phyloP scores from a whole-genome alignment of 208 protist species.

The Trypanosoma cruzi region DNA sequence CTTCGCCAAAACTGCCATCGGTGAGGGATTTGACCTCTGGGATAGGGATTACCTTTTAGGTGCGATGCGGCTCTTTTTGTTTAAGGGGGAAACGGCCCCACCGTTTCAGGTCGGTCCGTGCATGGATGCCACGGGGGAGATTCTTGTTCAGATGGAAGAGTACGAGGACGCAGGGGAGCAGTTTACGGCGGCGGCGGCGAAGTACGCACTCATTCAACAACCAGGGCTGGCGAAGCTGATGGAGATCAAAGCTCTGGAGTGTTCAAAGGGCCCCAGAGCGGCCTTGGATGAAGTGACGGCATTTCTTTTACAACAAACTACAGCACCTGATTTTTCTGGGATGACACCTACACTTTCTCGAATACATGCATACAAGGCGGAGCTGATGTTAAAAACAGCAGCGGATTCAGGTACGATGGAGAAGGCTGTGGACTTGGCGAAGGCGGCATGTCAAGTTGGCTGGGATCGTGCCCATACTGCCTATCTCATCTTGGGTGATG shows the following conservation, averaged over 20 bases:
- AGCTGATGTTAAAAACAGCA: slow-evolving; percentile 56
- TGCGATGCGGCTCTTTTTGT: slow-evolving; percentile 87
- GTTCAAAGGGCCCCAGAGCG: slow-evolving; percentile 46
- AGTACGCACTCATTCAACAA: slow-evolving; percentile 86
- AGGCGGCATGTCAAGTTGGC: slow-evolving; percentile 42
- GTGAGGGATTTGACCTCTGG: slow-evolving; percentile 90
- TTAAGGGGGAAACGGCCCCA: slow-evolving; percentile 84
- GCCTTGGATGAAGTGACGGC: slow-evolving; percentile 63
- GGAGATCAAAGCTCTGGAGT: slow-evolving; percentile 66
- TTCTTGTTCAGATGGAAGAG: slow-evolving; percentile 78
- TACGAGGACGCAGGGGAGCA: slow-evolving; percentile 82
- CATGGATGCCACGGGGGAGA: slow-evolving; percentile 80
- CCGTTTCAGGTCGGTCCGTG: slow-evolving; percentile 87
- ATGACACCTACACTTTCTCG: slow-evolving; percentile 58
- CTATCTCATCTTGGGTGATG: slow-evolving; percentile 60
- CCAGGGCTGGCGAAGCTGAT: slow-evolving; percentile 78
- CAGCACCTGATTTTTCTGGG: slow-evolving; percentile 4
- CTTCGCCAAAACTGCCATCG: slow-evolving; percentile 83
- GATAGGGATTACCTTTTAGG: slow-evolving; percentile 88
- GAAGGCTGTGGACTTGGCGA: slow-evolving; percentile 53
- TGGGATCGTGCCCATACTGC: slow-evolving; percentile 81
- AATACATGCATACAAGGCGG: slow-evolving; percentile 67
- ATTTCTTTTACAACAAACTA: slow-evolving; percentile 43
- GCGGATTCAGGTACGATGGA: slow-evolving; percentile 18
- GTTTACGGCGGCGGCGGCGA: slow-evolving; percentile 73